A percentile compares a stretch with the other conserved stretches of the same genome.
Conservation (phyloP, 441 rosid genomes). For the Pelargonium cotyledonis region DNA sequence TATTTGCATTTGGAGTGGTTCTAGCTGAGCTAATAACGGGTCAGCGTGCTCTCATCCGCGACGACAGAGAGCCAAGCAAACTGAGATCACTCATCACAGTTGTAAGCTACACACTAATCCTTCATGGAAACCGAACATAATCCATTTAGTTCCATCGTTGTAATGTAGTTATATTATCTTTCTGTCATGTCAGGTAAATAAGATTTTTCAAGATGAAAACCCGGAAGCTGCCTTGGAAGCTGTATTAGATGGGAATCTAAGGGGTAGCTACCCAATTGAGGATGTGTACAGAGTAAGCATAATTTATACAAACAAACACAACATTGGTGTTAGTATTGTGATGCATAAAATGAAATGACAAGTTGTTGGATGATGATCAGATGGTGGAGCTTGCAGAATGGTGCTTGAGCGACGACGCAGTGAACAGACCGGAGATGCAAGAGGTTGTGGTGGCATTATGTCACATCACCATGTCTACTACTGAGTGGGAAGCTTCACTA, state of each 20-base stretch:
- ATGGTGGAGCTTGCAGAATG: conserved; percentile 49
- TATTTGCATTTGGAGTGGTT: conserved; percentile 61
- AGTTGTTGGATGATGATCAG: conserved; percentile 22
- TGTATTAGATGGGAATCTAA: conserved; percentile 38
- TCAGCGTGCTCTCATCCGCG: conserved; percentile 49
- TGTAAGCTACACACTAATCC: conserved; percentile 26
- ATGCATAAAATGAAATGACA: neutral
- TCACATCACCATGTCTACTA: conserved; percentile 35
- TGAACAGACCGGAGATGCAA: conserved; percentile 50
- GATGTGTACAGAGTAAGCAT: conserved; percentile 43
- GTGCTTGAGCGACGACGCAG: conserved; percentile 51
- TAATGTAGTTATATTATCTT: neutral
- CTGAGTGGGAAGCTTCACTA: conserved; percentile 59
- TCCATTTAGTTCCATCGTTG: neutral
- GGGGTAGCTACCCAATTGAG: conserved; percentile 41
- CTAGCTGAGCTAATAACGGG: conserved; percentile 65
- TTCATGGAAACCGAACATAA: neutral
- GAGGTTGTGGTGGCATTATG: conserved; percentile 39
- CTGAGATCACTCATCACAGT: conserved; percentile 47
- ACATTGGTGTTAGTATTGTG: too few relatives aligned
- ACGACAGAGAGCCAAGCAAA: conserved; percentile 38
- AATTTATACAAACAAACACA: neutral
- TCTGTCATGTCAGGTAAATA: conserved; percentile 27
- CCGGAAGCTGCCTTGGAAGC: conserved; percentile 41
- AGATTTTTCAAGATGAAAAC: conserved; percentile 38